Evolutionary conservation across 352 stramenopile species (phyloP).

Genomic region (Globisporangium camurandrum): DNA sequence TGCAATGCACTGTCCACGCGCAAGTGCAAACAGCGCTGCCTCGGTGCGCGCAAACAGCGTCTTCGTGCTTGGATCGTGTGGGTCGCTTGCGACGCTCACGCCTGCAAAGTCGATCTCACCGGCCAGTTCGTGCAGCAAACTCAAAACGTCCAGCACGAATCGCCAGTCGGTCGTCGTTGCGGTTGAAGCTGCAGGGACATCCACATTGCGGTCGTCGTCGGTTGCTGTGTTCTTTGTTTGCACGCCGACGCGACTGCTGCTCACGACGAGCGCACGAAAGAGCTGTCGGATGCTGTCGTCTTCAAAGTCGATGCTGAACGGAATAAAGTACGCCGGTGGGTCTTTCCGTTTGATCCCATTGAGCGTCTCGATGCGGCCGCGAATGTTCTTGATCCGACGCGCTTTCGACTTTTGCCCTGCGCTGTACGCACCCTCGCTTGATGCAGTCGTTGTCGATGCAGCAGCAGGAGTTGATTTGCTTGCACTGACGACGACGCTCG

Average conservation of each 20-base stretch:
- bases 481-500: constrained; percentile 1
- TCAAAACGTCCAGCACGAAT: constrained; percentile 21
- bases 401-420: constrained; percentile 29
- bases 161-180: constrained; percentile 4
- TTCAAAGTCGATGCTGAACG: constrained; percentile 56
- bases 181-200: too few relatives aligned
- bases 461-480: not conserved
- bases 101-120: constrained; percentile 36
- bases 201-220: too few relatives aligned
- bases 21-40: constrained; percentile 5
- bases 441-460: not conserved
- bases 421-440: not conserved
- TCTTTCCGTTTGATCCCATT: constrained; percentile 26
- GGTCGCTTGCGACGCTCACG: constrained; percentile 13
- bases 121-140: constrained; percentile 21
- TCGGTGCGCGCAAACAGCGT: constrained; percentile 21
- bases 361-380: constrained; percentile 30
- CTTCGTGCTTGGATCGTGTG: constrained; percentile 14
- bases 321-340: constrained; percentile 43
- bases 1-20: not conserved
- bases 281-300: constrained; percentile 32
- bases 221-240: not conserved
- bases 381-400: constrained; percentile 58
- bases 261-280: constrained; percentile 20
- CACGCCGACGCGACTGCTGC: constrained; percentile 1